Conservation (phyloP, 2,329 filamentous ascomycete species). For the Trichophyton mentagrophytes region DNA sequence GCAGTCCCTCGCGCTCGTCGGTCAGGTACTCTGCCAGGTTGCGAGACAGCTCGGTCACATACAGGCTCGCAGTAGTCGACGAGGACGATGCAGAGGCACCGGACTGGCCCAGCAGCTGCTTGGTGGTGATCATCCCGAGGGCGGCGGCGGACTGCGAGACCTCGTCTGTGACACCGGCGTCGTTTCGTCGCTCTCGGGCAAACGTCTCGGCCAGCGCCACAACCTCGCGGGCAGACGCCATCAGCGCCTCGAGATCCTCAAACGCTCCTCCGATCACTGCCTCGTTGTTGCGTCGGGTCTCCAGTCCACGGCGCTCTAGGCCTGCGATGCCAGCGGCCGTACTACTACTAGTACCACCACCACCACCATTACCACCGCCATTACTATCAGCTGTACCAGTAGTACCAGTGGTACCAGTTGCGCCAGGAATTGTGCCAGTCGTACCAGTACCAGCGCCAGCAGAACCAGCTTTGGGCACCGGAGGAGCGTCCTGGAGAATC, state of each 20-base stretch:
- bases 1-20: constrained; percentile 65
- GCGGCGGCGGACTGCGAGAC: constrained; percentile 72
- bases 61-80: constrained; percentile 58
- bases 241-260: constrained; percentile 88
- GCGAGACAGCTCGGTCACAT: constrained; percentile 73
- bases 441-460: constrained; percentile 7
- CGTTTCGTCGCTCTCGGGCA: constrained; percentile 51
- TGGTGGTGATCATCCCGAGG: constrained; percentile 81
- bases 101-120: constrained; percentile 69
- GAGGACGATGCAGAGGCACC: not conserved
- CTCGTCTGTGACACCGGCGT: constrained; percentile 33
- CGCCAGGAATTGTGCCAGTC: not conserved
- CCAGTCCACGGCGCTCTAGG: constrained; percentile 70
- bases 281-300: constrained; percentile 84
- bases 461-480: constrained; percentile 50
- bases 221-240: constrained; percentile 95
- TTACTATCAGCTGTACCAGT: not conserved
- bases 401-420: constrained; percentile 10
- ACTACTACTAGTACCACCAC: not conserved
- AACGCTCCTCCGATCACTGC: constrained; percentile 86
- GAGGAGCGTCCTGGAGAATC: constrained; percentile 80
- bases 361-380: not conserved
- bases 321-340: constrained; percentile 68
- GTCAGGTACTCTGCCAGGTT: constrained; percentile 82
- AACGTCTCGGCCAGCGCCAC: constrained; percentile 85